Evolutionary conservation across 2,329 filamentous ascomycete genomes (phyloP), one percentile per base, ranked within the genome.

Genomic region (Exophiala dermatitidis): DNA sequence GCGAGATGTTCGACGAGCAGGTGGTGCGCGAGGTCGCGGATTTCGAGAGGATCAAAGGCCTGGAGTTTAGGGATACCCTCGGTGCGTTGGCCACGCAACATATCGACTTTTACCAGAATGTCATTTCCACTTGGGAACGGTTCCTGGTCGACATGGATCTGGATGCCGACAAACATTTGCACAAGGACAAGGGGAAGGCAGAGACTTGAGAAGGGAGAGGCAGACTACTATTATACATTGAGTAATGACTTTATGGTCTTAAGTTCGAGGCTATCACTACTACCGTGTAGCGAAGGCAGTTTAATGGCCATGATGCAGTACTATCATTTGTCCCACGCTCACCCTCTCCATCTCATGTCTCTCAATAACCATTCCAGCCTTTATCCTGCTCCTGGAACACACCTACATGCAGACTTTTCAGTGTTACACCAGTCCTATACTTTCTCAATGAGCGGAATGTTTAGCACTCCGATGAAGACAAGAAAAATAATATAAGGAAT

Each of bases 1-100:
- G 85, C 47, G 90, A 97, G 70, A 85, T 89, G 67, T 98, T 98
- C 65, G 93, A 96, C 69, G 90, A 96, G 67, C 90, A 96, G 71
- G 91, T 96, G 1, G 86, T 97, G 41, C 86, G 88, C 65, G 93
- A 98, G 69, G 88, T 96, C 0, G 80, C 80, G 19, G 90, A 96
- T 67, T 98, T 98, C 72, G 93, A 98, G 73, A 81, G 90, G 52
- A 97, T 97, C 77, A 98, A 98, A 76, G 83, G 88, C 37, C 77
- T 88, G 40, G 91, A 98, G 75, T 94, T 98, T 71, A 88, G 88
- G 69, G 81, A 85, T 60, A 90, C 93, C 62, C 77, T 98, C 46
- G 89, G 88, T 2, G 83, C 82, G 2, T 71, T 98, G 46, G 89
- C 91, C 0, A 85, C 91, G 65, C 83, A 88, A 12, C 89, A 98